Percentiles rank a stretch among this genome's conserved stretches.
Conservation (phyloP, 2,329 filamentous ascomycete genomes). For the Lachnellula cervina region DNA sequence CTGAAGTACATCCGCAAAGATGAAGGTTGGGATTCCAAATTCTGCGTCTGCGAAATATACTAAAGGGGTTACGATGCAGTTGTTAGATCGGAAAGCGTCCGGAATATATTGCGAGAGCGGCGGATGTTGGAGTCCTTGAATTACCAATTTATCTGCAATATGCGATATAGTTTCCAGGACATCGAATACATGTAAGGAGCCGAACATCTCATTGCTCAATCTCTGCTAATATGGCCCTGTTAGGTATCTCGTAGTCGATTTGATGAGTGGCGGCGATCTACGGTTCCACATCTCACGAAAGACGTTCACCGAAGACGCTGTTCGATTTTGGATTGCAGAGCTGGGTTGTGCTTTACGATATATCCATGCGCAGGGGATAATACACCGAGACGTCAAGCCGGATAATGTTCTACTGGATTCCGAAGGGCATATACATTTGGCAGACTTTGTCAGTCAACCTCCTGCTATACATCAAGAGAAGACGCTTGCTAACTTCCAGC, state of each 20-base stretch:
- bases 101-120: slow-evolving; percentile 95
- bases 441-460: slow-evolving; percentile 74
- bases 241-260: slow-evolving; percentile 87
- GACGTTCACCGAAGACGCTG: slow-evolving; percentile 94
- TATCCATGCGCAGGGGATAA: slow-evolving; percentile 79
- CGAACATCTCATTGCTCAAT: not conserved
- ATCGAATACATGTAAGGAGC: slow-evolving; percentile 88
- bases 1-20: slow-evolving; percentile 98
- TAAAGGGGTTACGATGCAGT: slow-evolving; percentile 50
- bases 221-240: slow-evolving; percentile 1
- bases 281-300: slow-evolving; percentile 97
- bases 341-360: slow-evolving; percentile 87
- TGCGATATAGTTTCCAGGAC: slow-evolving; percentile 98
- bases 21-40: slow-evolving; percentile 64
- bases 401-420: slow-evolving; percentile 86
- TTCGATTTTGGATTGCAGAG: slow-evolving; percentile 95
- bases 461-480: not conserved
- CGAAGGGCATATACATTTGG: slow-evolving; percentile 92
- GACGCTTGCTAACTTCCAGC: slow-evolving; percentile 32
- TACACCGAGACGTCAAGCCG: slow-evolving; percentile 87
- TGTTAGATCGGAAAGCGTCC: slow-evolving; percentile 93
- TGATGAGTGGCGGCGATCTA: slow-evolving; percentile 96
- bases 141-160: slow-evolving; percentile 95
- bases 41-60: slow-evolving; percentile 10
- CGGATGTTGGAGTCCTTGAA: slow-evolving; percentile 98